Conservation (phyloP, 305 asterid genomes). For the Solanum hybrid region DNA sequence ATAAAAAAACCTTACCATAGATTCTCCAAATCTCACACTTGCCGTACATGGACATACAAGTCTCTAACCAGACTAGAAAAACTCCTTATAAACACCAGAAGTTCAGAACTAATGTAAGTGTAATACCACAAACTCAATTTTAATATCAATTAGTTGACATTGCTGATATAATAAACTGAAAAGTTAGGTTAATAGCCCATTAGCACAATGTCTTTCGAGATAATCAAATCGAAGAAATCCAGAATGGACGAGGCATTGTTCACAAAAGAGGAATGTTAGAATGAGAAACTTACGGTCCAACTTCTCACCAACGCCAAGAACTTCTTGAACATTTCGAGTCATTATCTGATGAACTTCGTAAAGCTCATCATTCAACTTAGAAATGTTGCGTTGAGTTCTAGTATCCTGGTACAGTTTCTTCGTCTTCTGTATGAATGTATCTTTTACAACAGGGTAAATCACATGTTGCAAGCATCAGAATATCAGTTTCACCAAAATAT, state of each 20-base stretch:
- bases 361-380: constrained; percentile 93
- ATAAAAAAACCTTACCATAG: neutral
- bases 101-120: neutral
- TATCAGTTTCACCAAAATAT: neutral
- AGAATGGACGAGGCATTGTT: neutral
- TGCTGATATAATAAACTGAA: neutral
- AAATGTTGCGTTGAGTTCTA: constrained; percentile 77
- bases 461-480: neutral
- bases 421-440: constrained; percentile 85
- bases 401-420: constrained; percentile 65
- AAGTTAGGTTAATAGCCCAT: neutral
- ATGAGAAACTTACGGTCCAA: constrained; percentile 78
- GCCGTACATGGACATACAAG: neutral
- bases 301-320: constrained; percentile 96
- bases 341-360: constrained; percentile 97
- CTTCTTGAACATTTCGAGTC: constrained; percentile 99
- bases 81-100: neutral
- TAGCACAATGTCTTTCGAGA: neutral
- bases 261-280: neutral
- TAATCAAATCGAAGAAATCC: neutral
- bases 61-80: neutral
- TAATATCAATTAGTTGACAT: neutral
- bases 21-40: neutral
- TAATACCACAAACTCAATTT: neutral
- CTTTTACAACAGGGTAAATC: constrained; percentile 32